phyloP scores from a whole-genome alignment of 768 basidiomycete species.

The Baorangia bicolor region DNA sequence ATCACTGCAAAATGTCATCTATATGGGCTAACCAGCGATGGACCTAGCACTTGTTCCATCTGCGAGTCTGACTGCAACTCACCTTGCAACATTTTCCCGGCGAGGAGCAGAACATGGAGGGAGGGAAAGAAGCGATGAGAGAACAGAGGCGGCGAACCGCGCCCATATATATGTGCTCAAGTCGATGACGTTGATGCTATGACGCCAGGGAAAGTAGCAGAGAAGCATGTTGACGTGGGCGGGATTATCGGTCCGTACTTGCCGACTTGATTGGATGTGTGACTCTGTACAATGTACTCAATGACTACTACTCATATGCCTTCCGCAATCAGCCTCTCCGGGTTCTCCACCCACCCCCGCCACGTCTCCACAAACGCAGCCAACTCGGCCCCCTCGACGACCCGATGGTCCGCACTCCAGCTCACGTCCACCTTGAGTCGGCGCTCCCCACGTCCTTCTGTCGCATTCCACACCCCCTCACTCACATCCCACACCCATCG shows the following conservation, averaged over 20 bases:
- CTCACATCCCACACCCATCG: slow-evolving; percentile 76
- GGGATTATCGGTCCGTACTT: neutral
- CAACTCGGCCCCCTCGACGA: slow-evolving; percentile 87
- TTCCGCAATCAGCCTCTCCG: slow-evolving; percentile 63
- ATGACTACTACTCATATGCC: slow-evolving; percentile 40
- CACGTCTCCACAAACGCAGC: slow-evolving; percentile 87
- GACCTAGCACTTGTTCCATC: neutral
- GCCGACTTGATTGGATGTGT: neutral
- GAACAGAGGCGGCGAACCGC: neutral
- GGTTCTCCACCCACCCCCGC: slow-evolving; percentile 76
- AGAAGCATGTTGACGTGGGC: neutral
- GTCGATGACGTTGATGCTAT: neutral
- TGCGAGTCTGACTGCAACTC: neutral
- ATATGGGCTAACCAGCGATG: neutral
- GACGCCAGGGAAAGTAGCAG: neutral
- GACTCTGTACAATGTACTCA: neutral
- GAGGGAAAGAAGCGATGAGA: neutral
- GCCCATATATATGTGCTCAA: neutral
- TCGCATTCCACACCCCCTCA: slow-evolving; percentile 33
- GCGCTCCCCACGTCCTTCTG: slow-evolving; percentile 40
- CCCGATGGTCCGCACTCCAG: slow-evolving; percentile 86
- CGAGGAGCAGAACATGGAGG: neutral
- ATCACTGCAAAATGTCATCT: neutral
- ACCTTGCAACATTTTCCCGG: too few species aligned
- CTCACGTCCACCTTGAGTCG: slow-evolving; percentile 64